phyloP scores from a whole-genome alignment of 2,329 filamentous ascomycete genomes.

The Sporothrix variecibatus region DNA sequence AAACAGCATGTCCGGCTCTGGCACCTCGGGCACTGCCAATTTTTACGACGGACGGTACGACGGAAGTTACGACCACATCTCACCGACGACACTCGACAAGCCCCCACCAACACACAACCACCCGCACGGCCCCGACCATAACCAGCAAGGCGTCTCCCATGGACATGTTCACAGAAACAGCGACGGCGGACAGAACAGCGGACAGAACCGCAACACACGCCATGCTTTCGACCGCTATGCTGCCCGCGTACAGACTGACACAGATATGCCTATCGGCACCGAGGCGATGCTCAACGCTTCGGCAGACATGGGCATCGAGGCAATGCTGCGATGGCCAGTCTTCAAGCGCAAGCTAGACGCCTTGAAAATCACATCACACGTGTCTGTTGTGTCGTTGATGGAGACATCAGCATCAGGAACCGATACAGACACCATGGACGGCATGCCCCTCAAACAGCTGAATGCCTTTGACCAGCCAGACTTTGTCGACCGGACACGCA shows the following conservation, averaged over 20 bases:
- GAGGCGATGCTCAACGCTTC: slow-evolving; percentile 15
- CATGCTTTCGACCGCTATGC: slow-evolving; percentile 19
- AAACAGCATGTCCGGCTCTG: background rate
- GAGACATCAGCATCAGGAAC: background rate
- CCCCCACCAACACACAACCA: background rate
- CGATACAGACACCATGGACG: background rate
- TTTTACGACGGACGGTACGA: background rate
- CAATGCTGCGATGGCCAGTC: slow-evolving; percentile 25
- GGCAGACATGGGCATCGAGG: slow-evolving; percentile 27
- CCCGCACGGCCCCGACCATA: background rate
- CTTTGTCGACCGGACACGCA: background rate
- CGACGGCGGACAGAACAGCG: slow-evolving; percentile 13
- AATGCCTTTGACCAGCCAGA: background rate
- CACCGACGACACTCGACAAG: background rate
- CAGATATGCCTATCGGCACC: slow-evolving; percentile 19
- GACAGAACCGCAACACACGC: background rate
- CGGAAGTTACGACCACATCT: background rate
- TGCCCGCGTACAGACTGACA: slow-evolving; percentile 2
- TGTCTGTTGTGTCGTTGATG: slow-evolving; percentile 5
- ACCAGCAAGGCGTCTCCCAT: background rate
- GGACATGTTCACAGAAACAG: background rate
- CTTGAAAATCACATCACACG: background rate
- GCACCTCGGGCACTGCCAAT: background rate
- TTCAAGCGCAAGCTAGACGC: slow-evolving; percentile 17
- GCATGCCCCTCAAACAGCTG: slow-evolving; percentile 2